Evolutionary conservation across 2,329 filamentous ascomycete genomes (phyloP), one percentile per base, ranked within the genome.

Genomic region (Microcyclospora pomicola): DNA sequence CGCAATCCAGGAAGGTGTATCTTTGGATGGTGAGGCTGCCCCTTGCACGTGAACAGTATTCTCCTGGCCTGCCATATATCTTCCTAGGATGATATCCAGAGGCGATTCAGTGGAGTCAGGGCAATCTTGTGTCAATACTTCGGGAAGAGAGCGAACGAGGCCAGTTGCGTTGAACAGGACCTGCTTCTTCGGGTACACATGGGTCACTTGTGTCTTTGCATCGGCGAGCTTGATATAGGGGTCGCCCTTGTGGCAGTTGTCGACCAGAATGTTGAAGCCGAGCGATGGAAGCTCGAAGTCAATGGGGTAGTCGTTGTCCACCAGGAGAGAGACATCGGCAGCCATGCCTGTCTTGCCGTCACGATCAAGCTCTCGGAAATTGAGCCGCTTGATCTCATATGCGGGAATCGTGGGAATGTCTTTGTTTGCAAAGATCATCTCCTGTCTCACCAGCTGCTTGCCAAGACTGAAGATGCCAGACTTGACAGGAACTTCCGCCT

Each of bases 41-140:
- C 88, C 91, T 35, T 82, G 80, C 35, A 96, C 77, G 59, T 85
- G 92, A 10, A 95, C 70, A 2, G 77, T 84, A 1, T 82, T 81
- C 39, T 82, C 70, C 31, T 82, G 70, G 34, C 88, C 87, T 45
- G 82, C 75, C 45, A 96, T 76, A 56, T 93, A 96, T 37, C 76
- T 77, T 33, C 75, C 75, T 38, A 98, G 67, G 31, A 98, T 71
- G 15, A 76, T 66, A 54, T 98, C 91, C 15, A 98, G 67, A 1
- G 91, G 91, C 2, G 88, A 95, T 6, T 77, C 77, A 19, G 77
- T 67, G 2, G 80, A 80, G 40, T 80, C 68, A 0, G 88, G 88
- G 51, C 91, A 98, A 6, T 69, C 66, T 12, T 71, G 68, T 1
- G 75, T 83, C 38, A 98, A 65, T 5, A 75, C 68, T 30, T 82